Base-by-base conservation (phyloP, 495 filamentous ascomycete genomes). In the Clohesyomyces aquaticus region DNA sequence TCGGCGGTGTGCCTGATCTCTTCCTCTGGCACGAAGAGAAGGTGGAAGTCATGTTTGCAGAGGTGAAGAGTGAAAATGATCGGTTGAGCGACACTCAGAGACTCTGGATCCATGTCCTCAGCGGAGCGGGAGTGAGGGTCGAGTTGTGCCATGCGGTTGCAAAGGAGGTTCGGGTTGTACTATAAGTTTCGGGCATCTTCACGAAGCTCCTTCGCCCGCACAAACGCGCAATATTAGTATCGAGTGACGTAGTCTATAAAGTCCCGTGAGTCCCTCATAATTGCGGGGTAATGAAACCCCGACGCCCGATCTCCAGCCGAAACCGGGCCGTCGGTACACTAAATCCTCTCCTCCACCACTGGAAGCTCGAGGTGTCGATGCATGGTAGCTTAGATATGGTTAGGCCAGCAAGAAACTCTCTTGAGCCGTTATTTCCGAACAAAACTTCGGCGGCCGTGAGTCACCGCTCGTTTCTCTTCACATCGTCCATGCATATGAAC, bases 31-130 rank as follows among this genome's bases (percentile, higher is more conserved):
- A 76, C 49, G 76, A 64, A 48, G 77, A 51, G 46, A 71, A 53
- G 46, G 63, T 78, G 29, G 84, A 87, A 74, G 85, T 91, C 47
- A 84, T 92, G 83, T 96, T 97, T 77, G 82, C 84, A 2, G 93
- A 97, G 76, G 92, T 96, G 50, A 96, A 96, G 81, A 91, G 88
- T 62, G 91, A 91, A 77, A 97, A 96, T 78, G 94, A 98, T 80
- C 85, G 91, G 29, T 79, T 98, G 71, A 96, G 93, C 76, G 94
- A 98, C 81, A 95, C 92, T 32, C 94, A 98, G 77, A 81, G 94
- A 66, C 79, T 98, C 41, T 98, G 94, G 94, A 96, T 97, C 68
- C 90, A 97, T 80, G 91, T 97, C 1, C 77, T 98, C 50, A 86
- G 84, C 3, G 86, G 87, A 1, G 91, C 92, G 2, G 92, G 93